Evolutionary conservation across 352 stramenopile species (phyloP).

Genomic region (Pythium pyrilobum): DNA sequence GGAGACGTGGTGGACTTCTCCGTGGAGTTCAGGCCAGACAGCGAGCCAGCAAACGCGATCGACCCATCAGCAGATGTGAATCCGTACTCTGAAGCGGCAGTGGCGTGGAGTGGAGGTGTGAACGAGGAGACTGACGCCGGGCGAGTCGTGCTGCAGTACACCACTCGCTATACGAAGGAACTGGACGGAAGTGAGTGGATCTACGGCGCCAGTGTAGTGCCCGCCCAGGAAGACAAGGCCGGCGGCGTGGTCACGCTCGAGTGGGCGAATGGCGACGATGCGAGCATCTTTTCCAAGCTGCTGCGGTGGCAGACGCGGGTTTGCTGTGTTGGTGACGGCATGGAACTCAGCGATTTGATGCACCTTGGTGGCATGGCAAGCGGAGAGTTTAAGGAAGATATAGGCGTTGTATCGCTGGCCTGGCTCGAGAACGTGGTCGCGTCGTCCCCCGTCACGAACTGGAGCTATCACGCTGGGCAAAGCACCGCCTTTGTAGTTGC

Average conservation of each 20-base stretch:
- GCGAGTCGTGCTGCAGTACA: constrained; percentile 19
- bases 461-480: not conserved
- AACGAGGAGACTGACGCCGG: not conserved
- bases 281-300: constrained; percentile 39
- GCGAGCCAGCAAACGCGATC: no score
- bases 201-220: constrained; percentile 28
- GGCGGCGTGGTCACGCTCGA: constrained; percentile 23
- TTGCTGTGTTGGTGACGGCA: constrained; percentile 14
- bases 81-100: constrained; percentile 11
- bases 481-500: no score
- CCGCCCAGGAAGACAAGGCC: not conserved
- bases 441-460: not conserved
- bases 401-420: not conserved
- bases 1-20: constrained; percentile 25
- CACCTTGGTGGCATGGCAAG: no score
- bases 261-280: constrained; percentile 42
- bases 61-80: constrained; percentile 5
- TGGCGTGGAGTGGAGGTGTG: not conserved
- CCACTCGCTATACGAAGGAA: constrained; percentile 15
- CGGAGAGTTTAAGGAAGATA: constrained; percentile 6
- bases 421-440: constrained; percentile 10
- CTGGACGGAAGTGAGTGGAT: constrained; percentile 1
- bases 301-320: constrained; percentile 29
- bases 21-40: constrained; percentile 5
- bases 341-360: not conserved